Evolutionary conservation across 345 rosid species (phyloP), one percentile per base, ranked within the genome.

Genomic region (Murraya paniculata): DNA sequence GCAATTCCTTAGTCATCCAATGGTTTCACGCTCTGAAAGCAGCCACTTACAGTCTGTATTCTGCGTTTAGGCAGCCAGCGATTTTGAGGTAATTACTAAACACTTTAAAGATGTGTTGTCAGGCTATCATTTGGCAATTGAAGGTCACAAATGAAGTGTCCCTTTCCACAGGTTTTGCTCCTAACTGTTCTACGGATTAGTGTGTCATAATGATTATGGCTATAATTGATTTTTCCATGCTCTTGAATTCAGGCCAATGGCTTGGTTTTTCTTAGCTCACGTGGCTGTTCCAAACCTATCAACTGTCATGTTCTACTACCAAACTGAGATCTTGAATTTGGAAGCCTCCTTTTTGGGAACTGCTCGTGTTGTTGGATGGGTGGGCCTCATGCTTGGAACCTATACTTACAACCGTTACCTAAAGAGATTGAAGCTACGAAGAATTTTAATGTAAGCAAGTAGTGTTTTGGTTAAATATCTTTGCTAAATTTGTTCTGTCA

Each of bases 241-340:
- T 74, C 36, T 59, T 81, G 71, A 86, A 62, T 53, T 55, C 86
- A 96, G 99, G 82, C 95, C 99, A 24, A 96, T 94, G 99, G 84
- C 95, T 36, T 94, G 99, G 98, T 96, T 96, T 86, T 96, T 94
- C 91, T 83, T 96, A 22, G 97, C 97, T 48, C 95, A 90, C 9
- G 81, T 96, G 68, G 90, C 94, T 14, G 85, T 96, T 60, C 99
- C 99, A 65, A 94, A 94, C 89, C 90, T 96, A 84, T 94, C 98
- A 62, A 96, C 97, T 0, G 90, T 90, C 76, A 89, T 96, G 95
- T 96, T 96, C 87, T 94, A 96, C 82, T 96, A 96, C 90, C 98
- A 90, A 85, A 91, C 98, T 4, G 98, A 94, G 84, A 79, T 87
- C 86, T 85, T 96, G 90, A 87, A 90, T 41, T 82, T 96, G 82